A percentile compares a stretch with the other conserved stretches of the same genome.
Conservation (phyloP, 2,329 filamentous ascomycete genomes). For the Talaromyces amestolkiae region DNA sequence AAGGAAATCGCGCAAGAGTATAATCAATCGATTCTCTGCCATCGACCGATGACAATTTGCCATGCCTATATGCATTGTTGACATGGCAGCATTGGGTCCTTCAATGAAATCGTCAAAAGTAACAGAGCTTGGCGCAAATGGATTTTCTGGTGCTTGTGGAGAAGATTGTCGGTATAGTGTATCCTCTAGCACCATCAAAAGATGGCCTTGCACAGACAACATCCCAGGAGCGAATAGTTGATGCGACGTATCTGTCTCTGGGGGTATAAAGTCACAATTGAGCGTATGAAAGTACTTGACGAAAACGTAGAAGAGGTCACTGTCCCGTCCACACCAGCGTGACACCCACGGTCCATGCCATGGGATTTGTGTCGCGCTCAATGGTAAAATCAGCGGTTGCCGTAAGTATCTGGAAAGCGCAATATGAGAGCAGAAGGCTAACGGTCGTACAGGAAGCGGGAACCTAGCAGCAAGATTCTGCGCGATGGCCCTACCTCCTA, state of each 20-base stretch:
- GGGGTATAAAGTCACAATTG: conserved; percentile 68
- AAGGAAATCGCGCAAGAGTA: conserved; percentile 77
- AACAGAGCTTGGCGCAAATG: conserved; percentile 50
- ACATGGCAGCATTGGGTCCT: conserved; percentile 64
- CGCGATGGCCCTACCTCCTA: conserved; percentile 50
- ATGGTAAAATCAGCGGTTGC: conserved; percentile 63
- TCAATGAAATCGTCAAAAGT: conserved; percentile 67
- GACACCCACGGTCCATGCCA: conserved; percentile 85
- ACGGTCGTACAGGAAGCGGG: conserved; percentile 61
- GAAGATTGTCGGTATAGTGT: conserved; percentile 72
- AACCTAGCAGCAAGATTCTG: conserved; percentile 68
- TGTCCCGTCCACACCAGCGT: conserved; percentile 83
- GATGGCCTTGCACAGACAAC: conserved; percentile 76
- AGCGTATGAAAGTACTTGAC: conserved; percentile 83
- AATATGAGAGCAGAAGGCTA: conserved; percentile 64
- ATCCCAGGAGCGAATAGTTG: conserved; percentile 70
- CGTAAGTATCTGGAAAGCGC: conserved; percentile 59
- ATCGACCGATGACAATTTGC: conserved; percentile 74
- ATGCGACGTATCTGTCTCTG: conserved; percentile 52
- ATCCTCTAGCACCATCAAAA: conserved; percentile 74
- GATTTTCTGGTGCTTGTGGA: conserved; percentile 46
- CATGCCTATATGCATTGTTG: conserved; percentile 62
- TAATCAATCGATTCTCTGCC: conserved; percentile 83
- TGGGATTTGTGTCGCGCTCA: conserved; percentile 68
- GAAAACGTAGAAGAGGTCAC: conserved; percentile 88